Evolutionary conservation across 345 rosid species (phyloP).

Genomic region (Zanthoxylum bungeanum): DNA sequence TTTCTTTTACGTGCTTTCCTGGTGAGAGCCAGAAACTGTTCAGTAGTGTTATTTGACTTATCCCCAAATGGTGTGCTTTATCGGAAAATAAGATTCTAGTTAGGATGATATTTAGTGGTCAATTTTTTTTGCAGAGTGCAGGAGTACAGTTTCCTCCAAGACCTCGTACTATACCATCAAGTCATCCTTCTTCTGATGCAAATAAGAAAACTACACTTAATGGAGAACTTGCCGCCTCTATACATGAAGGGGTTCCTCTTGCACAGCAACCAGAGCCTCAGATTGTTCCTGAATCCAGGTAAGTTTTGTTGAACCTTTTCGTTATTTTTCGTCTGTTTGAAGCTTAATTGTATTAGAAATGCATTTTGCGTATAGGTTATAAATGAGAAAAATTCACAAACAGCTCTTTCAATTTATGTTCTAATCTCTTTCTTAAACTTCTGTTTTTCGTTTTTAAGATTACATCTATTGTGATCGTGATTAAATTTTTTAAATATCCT

Average conservation of each 20-base stretch:
- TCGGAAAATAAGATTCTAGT: neutral
- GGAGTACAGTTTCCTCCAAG: slow-evolving; percentile 88
- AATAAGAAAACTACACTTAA: slow-evolving; percentile 44
- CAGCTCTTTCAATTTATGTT: neutral
- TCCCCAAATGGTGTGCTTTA: neutral
- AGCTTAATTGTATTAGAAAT: neutral
- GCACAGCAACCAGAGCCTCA: slow-evolving; percentile 44
- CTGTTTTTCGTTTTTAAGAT: neutral
- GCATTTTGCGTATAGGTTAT: neutral
- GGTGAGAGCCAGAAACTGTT: neutral
- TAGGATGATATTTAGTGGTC: neutral
- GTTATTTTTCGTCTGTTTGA: neutral
- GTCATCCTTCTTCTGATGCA: slow-evolving; percentile 36
- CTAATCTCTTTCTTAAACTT: neutral
- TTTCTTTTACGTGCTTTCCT: neutral
- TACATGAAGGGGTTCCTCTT: slow-evolving; percentile 41
- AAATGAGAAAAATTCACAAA: neutral
- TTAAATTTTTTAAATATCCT: neutral
- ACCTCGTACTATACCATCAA: slow-evolving; percentile 31
- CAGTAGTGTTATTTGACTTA: neutral
- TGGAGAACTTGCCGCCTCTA: slow-evolving; percentile 56
- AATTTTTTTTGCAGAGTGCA: slow-evolving; percentile 46
- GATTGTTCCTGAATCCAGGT: slow-evolving; percentile 77
- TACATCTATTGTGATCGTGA: neutral
- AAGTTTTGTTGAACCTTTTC: slow-evolving; percentile 11